Percentiles rank a stretch among this genome's conserved stretches.
Conservation (phyloP, 139 green algal species). For the Diplosphaera chodatii region DNA sequence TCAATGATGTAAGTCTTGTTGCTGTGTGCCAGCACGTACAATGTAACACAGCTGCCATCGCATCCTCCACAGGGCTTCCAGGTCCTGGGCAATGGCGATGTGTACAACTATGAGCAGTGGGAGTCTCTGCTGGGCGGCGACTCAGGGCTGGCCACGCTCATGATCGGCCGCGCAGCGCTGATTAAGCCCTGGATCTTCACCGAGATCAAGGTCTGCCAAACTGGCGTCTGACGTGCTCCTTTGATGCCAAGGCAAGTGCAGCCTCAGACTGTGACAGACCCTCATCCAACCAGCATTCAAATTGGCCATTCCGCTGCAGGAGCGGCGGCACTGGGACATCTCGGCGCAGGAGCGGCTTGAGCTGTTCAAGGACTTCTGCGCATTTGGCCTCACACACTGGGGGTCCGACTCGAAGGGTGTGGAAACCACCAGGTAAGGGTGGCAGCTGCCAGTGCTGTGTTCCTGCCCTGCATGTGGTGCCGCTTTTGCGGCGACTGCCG, state of each 20-base stretch:
- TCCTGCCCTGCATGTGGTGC: too few species aligned
- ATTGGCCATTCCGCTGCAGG: conserved; percentile 32
- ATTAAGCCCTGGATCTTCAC: conserved; percentile 99
- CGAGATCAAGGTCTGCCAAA: conserved; percentile 29
- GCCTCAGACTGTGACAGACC: too few species aligned
- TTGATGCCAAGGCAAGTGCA: too few species aligned
- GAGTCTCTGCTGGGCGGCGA: conserved; percentile 21
- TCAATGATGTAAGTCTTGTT: too few species aligned
- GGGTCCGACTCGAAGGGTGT: conserved; percentile 84
- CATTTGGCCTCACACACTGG: conserved; percentile 89
- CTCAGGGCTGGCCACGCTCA: conserved; percentile 57
- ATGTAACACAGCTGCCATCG: not conserved
- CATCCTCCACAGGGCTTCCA: conserved; percentile 28
- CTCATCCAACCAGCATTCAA: too few species aligned
- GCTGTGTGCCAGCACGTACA: not conserved
- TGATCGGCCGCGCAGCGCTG: conserved; percentile 89
- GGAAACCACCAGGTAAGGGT: conserved; percentile 84
- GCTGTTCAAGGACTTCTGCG: conserved; percentile 67
- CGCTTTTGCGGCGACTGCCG: too few species aligned
- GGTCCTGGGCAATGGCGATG: conserved; percentile 92
- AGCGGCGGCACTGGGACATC: conserved; percentile 96
- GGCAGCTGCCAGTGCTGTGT: too few species aligned
- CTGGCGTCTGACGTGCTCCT: too few species aligned
- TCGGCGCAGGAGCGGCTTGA: conserved; percentile 81
- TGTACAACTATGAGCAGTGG: conserved; percentile 79